These are phyloP conservation scores for Monilinia vaccinii-corymbosi DNA, from an alignment of 2,329 filamentous ascomycete species.

Conservation along the genomic window DNA sequence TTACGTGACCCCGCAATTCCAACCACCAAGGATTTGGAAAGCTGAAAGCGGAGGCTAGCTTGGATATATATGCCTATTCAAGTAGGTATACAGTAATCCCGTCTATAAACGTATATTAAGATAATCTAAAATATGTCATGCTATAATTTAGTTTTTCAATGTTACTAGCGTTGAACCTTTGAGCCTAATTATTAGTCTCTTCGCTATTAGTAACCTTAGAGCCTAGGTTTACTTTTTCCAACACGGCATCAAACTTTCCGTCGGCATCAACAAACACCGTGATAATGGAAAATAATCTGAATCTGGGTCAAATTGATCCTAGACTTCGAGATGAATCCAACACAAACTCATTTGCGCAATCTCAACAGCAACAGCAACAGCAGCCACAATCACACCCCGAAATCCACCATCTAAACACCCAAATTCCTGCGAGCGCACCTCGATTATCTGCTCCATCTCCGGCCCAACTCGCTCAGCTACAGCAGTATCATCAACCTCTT, in stretches of 20 bases:
- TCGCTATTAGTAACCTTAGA: neutral
- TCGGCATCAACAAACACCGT: neutral
- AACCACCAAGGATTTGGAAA: neutral
- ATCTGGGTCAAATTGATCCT: slow-evolving; percentile 12
- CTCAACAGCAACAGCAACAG: slow-evolving; percentile 9
- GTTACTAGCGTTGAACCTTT: neutral
- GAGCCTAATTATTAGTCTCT: too few species aligned
- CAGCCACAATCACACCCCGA: slow-evolving; percentile 2
- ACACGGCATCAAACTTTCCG: neutral
- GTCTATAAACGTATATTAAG: neutral
- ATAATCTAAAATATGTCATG: neutral
- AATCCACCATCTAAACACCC: slow-evolving; percentile 1
- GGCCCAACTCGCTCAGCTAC: slow-evolving; percentile 7
- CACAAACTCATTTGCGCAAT: slow-evolving; percentile 5
- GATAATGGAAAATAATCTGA: slow-evolving; percentile 7
- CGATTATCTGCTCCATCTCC: slow-evolving; percentile 5
- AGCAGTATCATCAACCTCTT: slow-evolving; percentile 9
- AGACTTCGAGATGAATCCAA: slow-evolving; percentile 13
- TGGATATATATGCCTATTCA: neutral
- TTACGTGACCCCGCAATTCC: neutral
- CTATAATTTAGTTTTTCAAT: neutral
- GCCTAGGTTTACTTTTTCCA: neutral
- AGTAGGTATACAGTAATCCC: neutral
- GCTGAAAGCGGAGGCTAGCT: neutral
- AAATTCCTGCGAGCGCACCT: slow-evolving; percentile 4